Conservation (phyloP, 2,329 filamentous ascomycete species). For the Stagonosporopsis vannaccii region DNA sequence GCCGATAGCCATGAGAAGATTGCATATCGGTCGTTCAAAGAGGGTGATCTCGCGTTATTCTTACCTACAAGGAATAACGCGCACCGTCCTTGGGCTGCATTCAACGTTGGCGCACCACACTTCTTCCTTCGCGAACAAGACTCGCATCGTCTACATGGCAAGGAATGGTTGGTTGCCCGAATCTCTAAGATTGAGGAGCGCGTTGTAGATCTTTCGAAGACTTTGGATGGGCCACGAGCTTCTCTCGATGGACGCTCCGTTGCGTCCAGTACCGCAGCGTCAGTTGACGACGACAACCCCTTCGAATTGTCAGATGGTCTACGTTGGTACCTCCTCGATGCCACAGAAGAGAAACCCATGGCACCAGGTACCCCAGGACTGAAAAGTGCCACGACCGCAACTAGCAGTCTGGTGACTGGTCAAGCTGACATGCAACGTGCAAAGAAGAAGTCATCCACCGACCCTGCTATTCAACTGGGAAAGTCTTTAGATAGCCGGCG, state of each 20-base stretch:
- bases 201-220: slow-evolving; percentile 89
- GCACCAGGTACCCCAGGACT: slow-evolving; percentile 88
- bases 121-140: slow-evolving; percentile 97
- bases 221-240: slow-evolving; percentile 62
- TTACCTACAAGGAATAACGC: slow-evolving; percentile 93
- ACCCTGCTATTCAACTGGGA: slow-evolving; percentile 64
- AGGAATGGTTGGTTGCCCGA: slow-evolving; percentile 96
- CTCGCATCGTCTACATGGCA: slow-evolving; percentile 78
- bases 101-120: slow-evolving; percentile 96
- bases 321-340: slow-evolving; percentile 95
- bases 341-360: slow-evolving; percentile 89
- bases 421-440: slow-evolving; percentile 68
- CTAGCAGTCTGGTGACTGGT: slow-evolving; percentile 85
- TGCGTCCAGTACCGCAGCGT: slow-evolving; percentile 61
- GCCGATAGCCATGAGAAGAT: slow-evolving; percentile 95
- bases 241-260: slow-evolving; percentile 55
- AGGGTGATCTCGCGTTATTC: slow-evolving; percentile 93
- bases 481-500: slow-evolving; percentile 91
- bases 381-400: slow-evolving; percentile 84
- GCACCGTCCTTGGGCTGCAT: slow-evolving; percentile 95
- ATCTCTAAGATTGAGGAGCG: slow-evolving; percentile 92
- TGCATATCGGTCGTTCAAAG: slow-evolving; percentile 93
- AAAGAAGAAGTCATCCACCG: slow-evolving; percentile 52
- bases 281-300: slow-evolving; percentile 88
- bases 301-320: slow-evolving; percentile 95